phyloP scores from a whole-genome alignment of 495 filamentous ascomycete genomes.

The Hypoxylon lenormandii region DNA sequence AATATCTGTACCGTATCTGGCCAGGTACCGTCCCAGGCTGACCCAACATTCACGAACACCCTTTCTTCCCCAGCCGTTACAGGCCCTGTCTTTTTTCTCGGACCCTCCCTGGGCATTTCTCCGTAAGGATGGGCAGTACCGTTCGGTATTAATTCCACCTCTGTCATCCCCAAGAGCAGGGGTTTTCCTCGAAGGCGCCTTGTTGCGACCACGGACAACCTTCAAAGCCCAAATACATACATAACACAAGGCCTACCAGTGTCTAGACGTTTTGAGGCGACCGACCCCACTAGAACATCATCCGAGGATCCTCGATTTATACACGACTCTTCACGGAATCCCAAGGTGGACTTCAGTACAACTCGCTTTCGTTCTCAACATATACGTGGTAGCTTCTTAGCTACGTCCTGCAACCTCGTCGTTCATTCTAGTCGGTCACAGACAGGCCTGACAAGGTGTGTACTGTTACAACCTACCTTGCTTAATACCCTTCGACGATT shows the following conservation, averaged over 20 bases:
- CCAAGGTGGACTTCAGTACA: conserved; percentile 27
- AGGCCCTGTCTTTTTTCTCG: conserved; percentile 58
- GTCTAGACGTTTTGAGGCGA: conserved; percentile 53
- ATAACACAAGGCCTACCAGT: conserved; percentile 58
- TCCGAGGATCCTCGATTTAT: conserved; percentile 50
- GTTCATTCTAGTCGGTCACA: conserved; percentile 29
- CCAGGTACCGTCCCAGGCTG: conserved; percentile 51
- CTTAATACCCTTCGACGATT: conserved; percentile 33
- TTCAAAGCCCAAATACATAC: conserved; percentile 56
- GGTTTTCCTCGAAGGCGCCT: conserved; percentile 57
- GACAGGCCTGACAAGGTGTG: conserved; percentile 31
- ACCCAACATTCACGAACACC: conserved; percentile 52
- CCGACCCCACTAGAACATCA: conserved; percentile 56
- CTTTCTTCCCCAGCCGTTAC: conserved; percentile 53
- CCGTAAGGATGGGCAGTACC: conserved; percentile 60
- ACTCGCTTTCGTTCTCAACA: conserved; percentile 33
- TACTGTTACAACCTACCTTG: conserved; percentile 33
- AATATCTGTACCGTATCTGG: conserved; percentile 54
- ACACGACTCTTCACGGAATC: conserved; percentile 42
- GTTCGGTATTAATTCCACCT: conserved; percentile 65
- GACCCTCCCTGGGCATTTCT: conserved; percentile 64
- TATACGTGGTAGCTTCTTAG: conserved; percentile 42
- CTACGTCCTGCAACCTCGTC: conserved; percentile 36
- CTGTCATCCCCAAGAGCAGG: conserved; percentile 61
- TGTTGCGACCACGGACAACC: conserved; percentile 60